Base-by-base conservation (phyloP, 2,329 filamentous ascomycete species). In the Teratosphaeria epicoccoides region DNA sequence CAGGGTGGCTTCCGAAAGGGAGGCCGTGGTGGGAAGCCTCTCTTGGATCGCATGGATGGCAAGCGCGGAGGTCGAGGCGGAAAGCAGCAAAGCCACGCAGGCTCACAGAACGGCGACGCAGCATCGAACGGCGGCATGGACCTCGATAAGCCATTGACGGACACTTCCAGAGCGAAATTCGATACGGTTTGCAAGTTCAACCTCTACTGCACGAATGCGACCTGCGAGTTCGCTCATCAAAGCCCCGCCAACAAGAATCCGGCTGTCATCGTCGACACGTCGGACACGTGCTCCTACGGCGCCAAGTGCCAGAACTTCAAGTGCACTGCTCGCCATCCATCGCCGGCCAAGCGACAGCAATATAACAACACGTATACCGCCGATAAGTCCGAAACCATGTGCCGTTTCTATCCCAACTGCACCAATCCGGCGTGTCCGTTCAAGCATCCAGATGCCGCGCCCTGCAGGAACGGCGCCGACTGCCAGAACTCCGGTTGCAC, bases 241-340 rank as follows among this genome's bases (percentile, higher is more conserved):
- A 95, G 90, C 14, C 89, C 93, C 1, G 89, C 87, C 2, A 26
- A 85, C 88, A 3, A 84, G 85, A 2, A 87, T 85, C 24, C 80
- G 79, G 2, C 22, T 29, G 43, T 54, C 46, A 78, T 83, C 0
- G 76, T 97, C 52, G 93, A 97, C 67, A 77, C 90, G 59, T 80
- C 77, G 53, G 88, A 95, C 63, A 76, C 79, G 17, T 98, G 93
- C 73, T 79, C 79, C 17, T 97, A 87, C 62, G 91, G 89, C 20
- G 88, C 83, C 2, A 89, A 89, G 7, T 98, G 93, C 81, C 95
- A 93, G 73, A 98, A 97, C 76, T 79, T 82, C 63, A 97, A 97
- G 73, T 98, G 93, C 66, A 87, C 86, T 7, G 90, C 80, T 25
- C 87, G 88, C 53, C 93, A 98, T 69, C 93, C 93, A 2, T 96